phyloP scores from a whole-genome alignment of 2,329 filamentous ascomycete species.

The Colletotrichum filicis region DNA sequence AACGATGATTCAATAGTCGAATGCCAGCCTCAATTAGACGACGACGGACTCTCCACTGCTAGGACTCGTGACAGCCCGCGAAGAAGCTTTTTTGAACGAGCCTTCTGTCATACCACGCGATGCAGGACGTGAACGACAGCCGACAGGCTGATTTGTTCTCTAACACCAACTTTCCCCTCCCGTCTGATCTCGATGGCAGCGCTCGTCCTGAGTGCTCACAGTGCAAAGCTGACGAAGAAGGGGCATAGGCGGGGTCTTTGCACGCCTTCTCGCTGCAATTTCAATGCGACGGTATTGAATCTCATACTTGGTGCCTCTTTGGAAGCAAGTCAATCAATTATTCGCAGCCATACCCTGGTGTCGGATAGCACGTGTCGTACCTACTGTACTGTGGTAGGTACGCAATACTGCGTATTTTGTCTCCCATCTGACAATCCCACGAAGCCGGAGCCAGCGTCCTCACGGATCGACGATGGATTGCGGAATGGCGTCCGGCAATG shows the following conservation, averaged over 20 bases:
- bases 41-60: background rate
- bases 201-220: background rate
- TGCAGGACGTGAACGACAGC: background rate
- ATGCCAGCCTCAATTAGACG: background rate
- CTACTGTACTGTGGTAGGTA: background rate
- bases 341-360: slow-evolving; percentile 23
- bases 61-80: background rate
- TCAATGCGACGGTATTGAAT: slow-evolving; percentile 3
- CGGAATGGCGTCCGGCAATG: slow-evolving; percentile 2
- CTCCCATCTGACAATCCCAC: background rate
- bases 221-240: background rate
- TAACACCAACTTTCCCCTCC: background rate
- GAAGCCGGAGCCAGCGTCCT: background rate
- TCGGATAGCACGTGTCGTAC: background rate
- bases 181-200: background rate
- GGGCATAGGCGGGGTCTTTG: background rate
- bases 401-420: background rate
- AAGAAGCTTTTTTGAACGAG: background rate
- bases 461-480: slow-evolving; percentile 6
- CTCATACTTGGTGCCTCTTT: background rate
- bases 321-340: background rate
- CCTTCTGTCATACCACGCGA: background rate
- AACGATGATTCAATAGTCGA: background rate
- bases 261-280: background rate
- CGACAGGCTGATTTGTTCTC: background rate